These are phyloP conservation scores for Zalaria obscura DNA, from an alignment of 2,329 filamentous ascomycete genomes.

Conservation along the genomic window DNA sequence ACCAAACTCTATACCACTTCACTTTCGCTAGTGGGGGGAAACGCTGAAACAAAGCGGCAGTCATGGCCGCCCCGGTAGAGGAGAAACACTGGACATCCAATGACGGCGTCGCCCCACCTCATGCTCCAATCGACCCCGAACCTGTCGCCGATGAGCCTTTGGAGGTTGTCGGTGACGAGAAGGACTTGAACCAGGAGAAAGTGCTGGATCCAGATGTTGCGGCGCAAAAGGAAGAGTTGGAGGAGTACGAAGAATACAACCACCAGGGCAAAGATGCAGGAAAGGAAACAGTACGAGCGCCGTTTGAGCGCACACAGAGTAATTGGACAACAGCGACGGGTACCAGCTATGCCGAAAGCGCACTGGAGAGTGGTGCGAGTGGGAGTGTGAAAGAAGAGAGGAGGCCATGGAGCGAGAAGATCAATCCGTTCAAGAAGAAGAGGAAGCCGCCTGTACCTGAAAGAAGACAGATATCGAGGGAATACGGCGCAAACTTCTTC, in stretches of 20 bases:
- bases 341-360: constrained; percentile 15
- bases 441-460: constrained; percentile 41
- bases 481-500: constrained; percentile 59
- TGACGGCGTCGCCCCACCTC: constrained; percentile 20
- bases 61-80: constrained; percentile 13
- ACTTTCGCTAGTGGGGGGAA: too few relatives aligned
- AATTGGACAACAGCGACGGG: constrained; percentile 19
- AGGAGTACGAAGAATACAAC: constrained; percentile 4
- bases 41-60: not conserved
- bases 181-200: constrained; percentile 19
- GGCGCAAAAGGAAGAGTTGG: constrained; percentile 6
- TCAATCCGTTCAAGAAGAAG: constrained; percentile 34
- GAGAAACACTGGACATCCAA: constrained; percentile 22
- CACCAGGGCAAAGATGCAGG: too few relatives aligned
- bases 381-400: constrained; percentile 17
- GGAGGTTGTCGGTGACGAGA: constrained; percentile 20
- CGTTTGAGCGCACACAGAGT: constrained; percentile 15
- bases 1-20: too few relatives aligned
- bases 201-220: constrained; percentile 15
- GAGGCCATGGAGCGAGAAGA: constrained; percentile 48
- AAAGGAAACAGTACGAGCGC: constrained; percentile 5
- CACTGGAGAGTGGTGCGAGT: constrained; percentile 7
- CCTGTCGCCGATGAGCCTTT: constrained; percentile 25
- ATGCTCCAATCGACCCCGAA: constrained; percentile 21
- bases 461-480: constrained; percentile 43